Conservation (phyloP, 805 yeast species). For the Yueomyces sp. region DNA sequence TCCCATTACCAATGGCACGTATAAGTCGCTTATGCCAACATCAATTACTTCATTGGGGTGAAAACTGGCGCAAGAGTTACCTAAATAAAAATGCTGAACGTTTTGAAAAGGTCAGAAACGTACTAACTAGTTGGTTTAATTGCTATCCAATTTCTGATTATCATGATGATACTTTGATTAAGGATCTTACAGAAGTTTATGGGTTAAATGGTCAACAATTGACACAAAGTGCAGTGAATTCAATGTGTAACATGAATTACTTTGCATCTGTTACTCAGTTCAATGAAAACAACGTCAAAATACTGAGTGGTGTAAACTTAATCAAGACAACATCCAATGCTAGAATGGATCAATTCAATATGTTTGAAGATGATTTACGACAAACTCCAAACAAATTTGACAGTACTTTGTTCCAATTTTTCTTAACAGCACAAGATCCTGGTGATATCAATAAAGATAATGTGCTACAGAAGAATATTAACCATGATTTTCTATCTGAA, state of each 20-base stretch:
- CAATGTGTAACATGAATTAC: neutral
- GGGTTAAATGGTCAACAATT: no score
- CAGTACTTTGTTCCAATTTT: neutral
- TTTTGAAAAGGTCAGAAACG: no score
- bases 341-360: slow-evolving; percentile 18
- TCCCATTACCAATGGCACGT: no score
- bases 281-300: slow-evolving; percentile 1
- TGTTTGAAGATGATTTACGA: slow-evolving; percentile 6
- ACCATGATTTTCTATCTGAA: no score
- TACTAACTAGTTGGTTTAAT: slow-evolving; percentile 2
- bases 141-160: neutral
- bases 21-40: no score
- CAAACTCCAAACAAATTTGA: neutral
- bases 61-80: no score
- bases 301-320: slow-evolving; percentile 4
- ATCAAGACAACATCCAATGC: slow-evolving; percentile 13
- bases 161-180: slow-evolving; percentile 1
- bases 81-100: no score
- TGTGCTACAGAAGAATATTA: no score
- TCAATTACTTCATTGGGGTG: no score
- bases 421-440: neutral
- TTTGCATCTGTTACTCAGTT: slow-evolving; percentile 2
- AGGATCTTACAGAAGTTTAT: neutral
- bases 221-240: no score
- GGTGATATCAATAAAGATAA: neutral